phyloP scores from a whole-genome alignment of 2,329 filamentous ascomycete genomes.

The Elsinoe perseae region DNA sequence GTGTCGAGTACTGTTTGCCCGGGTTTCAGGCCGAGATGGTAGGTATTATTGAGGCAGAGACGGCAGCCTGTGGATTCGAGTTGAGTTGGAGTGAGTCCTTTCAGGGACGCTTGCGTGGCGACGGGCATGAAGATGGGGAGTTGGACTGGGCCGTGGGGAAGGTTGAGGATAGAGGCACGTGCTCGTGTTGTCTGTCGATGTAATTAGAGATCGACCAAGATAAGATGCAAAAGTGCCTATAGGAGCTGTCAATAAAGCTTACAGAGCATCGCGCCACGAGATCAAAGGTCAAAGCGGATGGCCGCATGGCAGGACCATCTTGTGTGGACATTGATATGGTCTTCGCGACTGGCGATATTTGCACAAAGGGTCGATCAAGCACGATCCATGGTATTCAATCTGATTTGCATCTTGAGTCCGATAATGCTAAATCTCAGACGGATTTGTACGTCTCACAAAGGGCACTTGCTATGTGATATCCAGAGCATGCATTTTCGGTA shows the following conservation, averaged over 20 bases:
- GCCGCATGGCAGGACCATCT: slow-evolving; percentile 12
- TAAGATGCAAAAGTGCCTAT: slow-evolving; percentile 13
- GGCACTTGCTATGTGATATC: background rate
- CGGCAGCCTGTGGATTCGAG: slow-evolving; percentile 82
- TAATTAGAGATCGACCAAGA: slow-evolving; percentile 2
- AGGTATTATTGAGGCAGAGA: slow-evolving; percentile 95
- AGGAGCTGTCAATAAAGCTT: slow-evolving; percentile 31
- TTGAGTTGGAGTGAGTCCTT: slow-evolving; percentile 87
- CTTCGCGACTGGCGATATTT: too few relatives aligned
- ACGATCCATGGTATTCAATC: too few relatives aligned
- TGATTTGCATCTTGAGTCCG: too few relatives aligned
- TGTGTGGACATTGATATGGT: background rate
- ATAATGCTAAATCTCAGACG: too few relatives aligned
- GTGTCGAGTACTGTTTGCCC: slow-evolving; percentile 82
- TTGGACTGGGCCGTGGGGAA: slow-evolving; percentile 85
- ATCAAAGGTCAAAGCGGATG: slow-evolving; percentile 66
- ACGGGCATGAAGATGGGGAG: slow-evolving; percentile 98
- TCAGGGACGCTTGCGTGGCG: slow-evolving; percentile 90
- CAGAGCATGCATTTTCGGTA: background rate
- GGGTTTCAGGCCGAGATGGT: slow-evolving; percentile 90
- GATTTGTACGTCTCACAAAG: background rate
- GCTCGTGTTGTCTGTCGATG: slow-evolving; percentile 74
- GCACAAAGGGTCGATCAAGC: too few relatives aligned
- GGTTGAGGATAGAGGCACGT: slow-evolving; percentile 74
- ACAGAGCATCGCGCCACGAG: slow-evolving; percentile 73